These are phyloP conservation scores for Claviceps sp. DNA, from an alignment of 2,329 filamentous ascomycete genomes.

Conservation along the genomic window DNA sequence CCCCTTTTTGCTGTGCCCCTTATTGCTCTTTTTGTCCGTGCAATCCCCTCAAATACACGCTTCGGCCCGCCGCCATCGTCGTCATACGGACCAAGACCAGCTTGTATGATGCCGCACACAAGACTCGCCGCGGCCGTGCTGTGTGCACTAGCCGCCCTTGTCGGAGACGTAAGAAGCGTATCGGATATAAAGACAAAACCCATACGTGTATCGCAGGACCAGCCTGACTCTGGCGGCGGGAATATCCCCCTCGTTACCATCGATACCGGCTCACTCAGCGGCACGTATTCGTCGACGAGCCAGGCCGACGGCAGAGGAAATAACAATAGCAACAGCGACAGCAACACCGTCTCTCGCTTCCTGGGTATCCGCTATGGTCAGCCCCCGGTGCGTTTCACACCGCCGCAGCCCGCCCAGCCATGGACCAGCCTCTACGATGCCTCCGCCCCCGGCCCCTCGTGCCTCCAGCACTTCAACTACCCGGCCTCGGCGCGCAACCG, in stretches of 20 bases:
- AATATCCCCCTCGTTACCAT: background rate
- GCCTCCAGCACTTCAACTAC: slow-evolving; percentile 14
- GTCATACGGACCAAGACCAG: too few relatives aligned
- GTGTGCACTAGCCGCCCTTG: background rate
- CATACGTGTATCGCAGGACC: background rate
- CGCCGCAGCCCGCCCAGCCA: slow-evolving; percentile 8
- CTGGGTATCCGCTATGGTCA: slow-evolving; percentile 19
- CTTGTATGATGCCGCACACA: background rate
- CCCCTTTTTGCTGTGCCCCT: too few relatives aligned
- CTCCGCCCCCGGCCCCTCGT: slow-evolving; percentile 12
- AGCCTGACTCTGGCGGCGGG: too few relatives aligned
- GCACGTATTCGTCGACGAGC: background rate
- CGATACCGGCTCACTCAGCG: background rate
- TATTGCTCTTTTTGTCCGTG: too few relatives aligned
- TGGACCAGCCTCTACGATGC: slow-evolving; percentile 14
- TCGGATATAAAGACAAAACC: background rate
- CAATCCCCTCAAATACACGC: background rate
- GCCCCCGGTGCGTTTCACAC: slow-evolving; percentile 14
- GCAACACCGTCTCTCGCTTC: slow-evolving; percentile 6
- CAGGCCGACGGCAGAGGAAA: background rate
- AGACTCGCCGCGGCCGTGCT: background rate
- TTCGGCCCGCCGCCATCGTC: background rate
- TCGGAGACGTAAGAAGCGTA: background rate
- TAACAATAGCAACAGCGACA: too few relatives aligned
- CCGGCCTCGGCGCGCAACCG: slow-evolving; percentile 8